These are phyloP conservation scores for Monilinia aucupariae DNA, from an alignment of 2,329 filamentous ascomycete genomes.

Conservation along the genomic window DNA sequence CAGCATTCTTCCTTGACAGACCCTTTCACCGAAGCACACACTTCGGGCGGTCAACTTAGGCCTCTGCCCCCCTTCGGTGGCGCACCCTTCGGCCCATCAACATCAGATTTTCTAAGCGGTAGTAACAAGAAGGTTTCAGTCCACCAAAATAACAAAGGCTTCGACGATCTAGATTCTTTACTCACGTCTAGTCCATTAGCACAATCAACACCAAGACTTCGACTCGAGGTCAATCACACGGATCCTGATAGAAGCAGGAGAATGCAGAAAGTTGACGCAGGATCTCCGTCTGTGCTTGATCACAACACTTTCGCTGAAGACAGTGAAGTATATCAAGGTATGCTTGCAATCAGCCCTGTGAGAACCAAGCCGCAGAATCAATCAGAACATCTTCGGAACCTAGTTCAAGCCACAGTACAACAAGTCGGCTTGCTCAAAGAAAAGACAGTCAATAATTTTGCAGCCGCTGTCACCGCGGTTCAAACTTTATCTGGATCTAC, in stretches of 20 bases:
- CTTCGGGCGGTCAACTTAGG: neutral
- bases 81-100: neutral
- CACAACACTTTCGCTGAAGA: slow-evolving; percentile 2
- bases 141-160: neutral
- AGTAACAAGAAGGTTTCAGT: neutral
- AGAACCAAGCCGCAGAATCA: neutral
- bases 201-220: slow-evolving; percentile 31
- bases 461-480: neutral
- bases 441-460: slow-evolving; percentile 5
- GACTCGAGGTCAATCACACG: slow-evolving; percentile 23
- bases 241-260: slow-evolving; percentile 21
- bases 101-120: neutral
- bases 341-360: neutral
- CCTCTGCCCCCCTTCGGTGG: neutral
- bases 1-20: slow-evolving; percentile 3
- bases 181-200: slow-evolving; percentile 30
- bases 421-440: neutral
- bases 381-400: neutral
- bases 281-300: slow-evolving; percentile 25
- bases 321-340: slow-evolving; percentile 8
- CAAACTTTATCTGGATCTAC: slow-evolving; percentile 3
- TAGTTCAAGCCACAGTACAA: neutral
- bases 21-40: slow-evolving; percentile 3
- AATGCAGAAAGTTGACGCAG: slow-evolving; percentile 21
- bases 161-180: slow-evolving; percentile 13